Evolutionary conservation across 208 protist genomes (phyloP).

Genomic region (Crithidia expoeki): DNA sequence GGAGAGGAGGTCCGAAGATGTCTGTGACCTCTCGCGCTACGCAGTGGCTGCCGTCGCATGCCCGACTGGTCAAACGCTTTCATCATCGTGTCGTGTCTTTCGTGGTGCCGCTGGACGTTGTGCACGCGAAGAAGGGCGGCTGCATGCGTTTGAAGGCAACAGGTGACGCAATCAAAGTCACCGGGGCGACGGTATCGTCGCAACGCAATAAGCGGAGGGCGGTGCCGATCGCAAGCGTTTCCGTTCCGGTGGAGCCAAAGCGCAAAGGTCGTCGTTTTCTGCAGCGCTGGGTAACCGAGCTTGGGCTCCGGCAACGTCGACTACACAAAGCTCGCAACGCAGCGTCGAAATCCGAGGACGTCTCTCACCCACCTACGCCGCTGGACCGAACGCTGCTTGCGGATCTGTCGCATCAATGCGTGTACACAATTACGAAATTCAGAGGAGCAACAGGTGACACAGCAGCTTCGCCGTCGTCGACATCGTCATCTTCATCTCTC

Average conservation of each 20-base stretch:
- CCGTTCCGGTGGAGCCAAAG: conserved; percentile 11
- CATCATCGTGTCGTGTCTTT: conserved; percentile 30
- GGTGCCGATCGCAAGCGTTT: conserved; percentile 5
- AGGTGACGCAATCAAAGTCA: no score
- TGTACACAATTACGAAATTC: conserved; percentile 36
- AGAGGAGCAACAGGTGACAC: not conserved
- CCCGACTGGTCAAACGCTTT: conserved; percentile 46
- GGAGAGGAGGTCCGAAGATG: not conserved
- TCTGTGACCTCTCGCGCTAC: not conserved
- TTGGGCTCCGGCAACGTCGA: conserved; percentile 5
- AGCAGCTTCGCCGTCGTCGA: not conserved
- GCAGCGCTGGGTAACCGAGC: conserved; percentile 58
- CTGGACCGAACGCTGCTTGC: conserved; percentile 29
- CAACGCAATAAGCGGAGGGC: conserved; percentile 6
- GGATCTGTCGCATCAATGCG: conserved; percentile 50
- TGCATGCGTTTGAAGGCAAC: not conserved
- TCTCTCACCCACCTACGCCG: conserved; percentile 1
- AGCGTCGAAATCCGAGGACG: not conserved
- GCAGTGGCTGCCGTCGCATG: conserved; percentile 70
- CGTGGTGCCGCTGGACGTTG: conserved; percentile 15
- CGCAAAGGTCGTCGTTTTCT: conserved; percentile 69
- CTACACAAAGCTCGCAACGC: not conserved
- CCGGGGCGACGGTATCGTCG: not conserved
- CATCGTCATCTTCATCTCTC: not conserved
- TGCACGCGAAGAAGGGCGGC: not conserved